Evolutionary conservation across 78 protist species (phyloP).

Genomic region (Chrysochromulina parva): DNA sequence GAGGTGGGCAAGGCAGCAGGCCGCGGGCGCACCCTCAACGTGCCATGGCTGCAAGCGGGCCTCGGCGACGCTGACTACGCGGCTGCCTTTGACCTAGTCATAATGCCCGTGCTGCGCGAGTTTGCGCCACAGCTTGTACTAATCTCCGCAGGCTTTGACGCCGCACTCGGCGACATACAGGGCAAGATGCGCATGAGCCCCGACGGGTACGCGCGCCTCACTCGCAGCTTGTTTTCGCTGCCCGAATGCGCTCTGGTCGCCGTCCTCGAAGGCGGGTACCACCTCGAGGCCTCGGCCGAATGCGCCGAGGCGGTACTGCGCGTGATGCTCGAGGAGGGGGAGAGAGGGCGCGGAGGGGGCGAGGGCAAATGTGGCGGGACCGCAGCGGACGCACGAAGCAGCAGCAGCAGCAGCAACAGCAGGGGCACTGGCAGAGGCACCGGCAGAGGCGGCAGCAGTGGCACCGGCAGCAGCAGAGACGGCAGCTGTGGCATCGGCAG

Average conservation of each 20-base stretch:
- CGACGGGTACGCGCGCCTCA: conserved; percentile 35
- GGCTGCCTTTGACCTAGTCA: conserved; percentile 46
- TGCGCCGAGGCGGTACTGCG: not conserved
- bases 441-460: too few relatives aligned
- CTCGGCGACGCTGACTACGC: conserved; percentile 56
- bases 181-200: conserved; percentile 29
- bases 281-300: not conserved
- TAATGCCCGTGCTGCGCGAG: conserved; percentile 60
- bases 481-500: too few relatives aligned
- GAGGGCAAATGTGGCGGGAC: too few relatives aligned
- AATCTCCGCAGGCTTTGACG: conserved; percentile 69
- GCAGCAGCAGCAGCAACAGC: too few relatives aligned
- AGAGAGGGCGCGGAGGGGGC: too few relatives aligned
- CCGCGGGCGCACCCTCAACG: conserved; percentile 56
- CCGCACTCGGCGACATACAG: not conserved
- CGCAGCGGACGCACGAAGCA: too few relatives aligned
- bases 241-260: conserved; percentile 28
- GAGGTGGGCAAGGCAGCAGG: conserved; percentile 46
- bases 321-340: not conserved
- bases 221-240: not conserved
- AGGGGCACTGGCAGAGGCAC: too few relatives aligned
- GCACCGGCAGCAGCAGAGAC: too few relatives aligned
- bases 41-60: conserved; percentile 39
- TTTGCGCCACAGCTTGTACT: conserved; percentile 58
- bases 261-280: conserved; percentile 65